These are phyloP conservation scores for Sporothrix pallida DNA, from an alignment of 2,329 filamentous ascomycete genomes.

Conservation along the genomic window DNA sequence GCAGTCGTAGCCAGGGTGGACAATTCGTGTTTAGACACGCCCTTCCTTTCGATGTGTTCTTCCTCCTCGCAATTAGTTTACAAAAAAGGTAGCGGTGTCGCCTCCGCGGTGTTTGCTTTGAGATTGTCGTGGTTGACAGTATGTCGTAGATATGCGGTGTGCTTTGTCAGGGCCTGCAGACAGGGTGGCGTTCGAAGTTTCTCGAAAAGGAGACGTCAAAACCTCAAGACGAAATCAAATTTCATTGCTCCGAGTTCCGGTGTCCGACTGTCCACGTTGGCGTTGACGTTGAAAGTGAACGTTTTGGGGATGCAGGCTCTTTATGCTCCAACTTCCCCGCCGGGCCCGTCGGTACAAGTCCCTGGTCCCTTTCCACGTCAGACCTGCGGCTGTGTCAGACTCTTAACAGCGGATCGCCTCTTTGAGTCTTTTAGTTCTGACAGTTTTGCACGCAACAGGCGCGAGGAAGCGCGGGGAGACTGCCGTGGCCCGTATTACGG, in stretches of 20 bases:
- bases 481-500: not conserved
- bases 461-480: not conserved
- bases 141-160: not conserved
- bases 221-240: not conserved
- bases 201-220: not conserved
- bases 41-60: not conserved
- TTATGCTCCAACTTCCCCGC: not conserved
- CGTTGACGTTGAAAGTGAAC: not conserved
- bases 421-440: slow-evolving; percentile 2
- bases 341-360: slow-evolving; percentile 6
- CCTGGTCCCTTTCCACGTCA: not conserved
- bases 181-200: no score
- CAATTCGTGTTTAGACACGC: not conserved
- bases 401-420: not conserved
- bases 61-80: not conserved
- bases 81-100: not conserved
- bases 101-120: not conserved
- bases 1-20: not conserved
- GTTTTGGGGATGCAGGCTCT: no score
- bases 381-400: not conserved
- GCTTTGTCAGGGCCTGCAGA: not conserved
- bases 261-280: not conserved
- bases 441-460: not conserved
- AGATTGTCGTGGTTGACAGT: not conserved
- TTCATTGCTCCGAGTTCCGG: slow-evolving; percentile 6